phyloP scores from a whole-genome alignment of 441 rosid species.

The Corymbia citriodora region DNA sequence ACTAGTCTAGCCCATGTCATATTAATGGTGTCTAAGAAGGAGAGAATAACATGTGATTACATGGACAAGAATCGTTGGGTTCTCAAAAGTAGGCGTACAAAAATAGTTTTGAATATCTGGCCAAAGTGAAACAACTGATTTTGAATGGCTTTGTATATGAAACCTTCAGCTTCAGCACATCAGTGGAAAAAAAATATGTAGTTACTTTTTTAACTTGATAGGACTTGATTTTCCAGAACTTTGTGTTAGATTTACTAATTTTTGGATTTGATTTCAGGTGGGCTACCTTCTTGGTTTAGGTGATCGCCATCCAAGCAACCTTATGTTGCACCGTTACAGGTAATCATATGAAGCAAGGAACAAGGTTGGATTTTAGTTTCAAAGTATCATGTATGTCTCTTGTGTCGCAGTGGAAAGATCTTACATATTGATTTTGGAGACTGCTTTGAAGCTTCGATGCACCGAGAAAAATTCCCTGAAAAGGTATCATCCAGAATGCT shows the following conservation, averaged over 20 bases:
- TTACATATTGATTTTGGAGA: conserved; percentile 99
- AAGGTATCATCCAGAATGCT: conserved; percentile 41
- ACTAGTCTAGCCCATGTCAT: neutral
- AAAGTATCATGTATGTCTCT: neutral
- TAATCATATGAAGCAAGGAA: conserved; percentile 13
- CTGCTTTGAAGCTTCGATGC: conserved; percentile 99
- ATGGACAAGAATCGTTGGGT: neutral
- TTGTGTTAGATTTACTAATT: neutral
- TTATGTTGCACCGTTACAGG: conserved; percentile 96
- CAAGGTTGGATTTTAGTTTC: neutral
- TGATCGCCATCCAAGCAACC: conserved; percentile 99
- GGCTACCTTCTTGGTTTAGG: conserved; percentile 99
- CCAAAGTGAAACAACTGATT: neutral
- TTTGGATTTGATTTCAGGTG: conserved; percentile 43
- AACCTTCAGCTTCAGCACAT: neutral
- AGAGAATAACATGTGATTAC: neutral
- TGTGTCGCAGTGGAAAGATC: conserved; percentile 80
- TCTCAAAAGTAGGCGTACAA: neutral
- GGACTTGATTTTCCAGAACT: neutral
- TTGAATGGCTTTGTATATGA: neutral
- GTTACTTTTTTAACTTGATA: neutral
- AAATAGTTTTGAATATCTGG: neutral
- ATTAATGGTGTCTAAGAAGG: neutral
- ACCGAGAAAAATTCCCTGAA: conserved; percentile 98
- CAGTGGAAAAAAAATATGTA: neutral